Base-by-base conservation (phyloP, 1,139 yeast species). In the Arxiozyma telluris region DNA sequence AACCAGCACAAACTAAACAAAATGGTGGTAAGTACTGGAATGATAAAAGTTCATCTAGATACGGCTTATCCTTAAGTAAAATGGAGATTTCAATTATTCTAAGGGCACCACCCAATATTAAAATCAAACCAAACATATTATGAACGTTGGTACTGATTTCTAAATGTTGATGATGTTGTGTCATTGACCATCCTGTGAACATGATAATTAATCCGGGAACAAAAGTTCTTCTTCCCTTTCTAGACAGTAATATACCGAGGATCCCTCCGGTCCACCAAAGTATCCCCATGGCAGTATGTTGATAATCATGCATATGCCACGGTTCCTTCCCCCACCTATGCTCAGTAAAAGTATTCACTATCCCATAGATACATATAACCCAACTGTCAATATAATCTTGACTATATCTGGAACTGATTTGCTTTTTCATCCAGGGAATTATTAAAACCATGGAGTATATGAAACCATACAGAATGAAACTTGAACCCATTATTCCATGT, bases 221-320 rank as follows among this genome's bases (percentile, higher is more conserved):
- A 63, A 84, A 87, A 48, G 87, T 80, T 59, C 98, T 77, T 54
- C 67, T 70, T 39, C 85, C 82, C 53, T 78, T 77, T 62, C 84
- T 72, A 1, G 96, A 79, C 52, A 90, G 72, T 70, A 79, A 86
- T 61, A 91, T 76, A 0, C 98, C 98, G 23, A 89, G 71, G 60
- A 89, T 73, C 1, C 97, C 98, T 50, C 96, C 95, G 54, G 89
- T 81, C 94, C 96, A 90, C 96, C 97, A 91, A 44, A 91, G 78
- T 55, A 91, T 86, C 1, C 98, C 98, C 96, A 91, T 89, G 30
- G 95, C 81, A 0, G 98, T 89, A 69, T 90, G 97, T 71, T 90
- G 96, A 67, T 84, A 88, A 67, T 87, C 95, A 4, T 96, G 94
- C 76, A 87, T 94, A 50, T 79, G 77, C 98, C 98, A 91, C 11